A percentile compares a stretch with the other conserved stretches of the same genome.
These are phyloP conservation scores for Heterobasidion occidentale DNA, from an alignment of 1,284 basidiomycete genomes.

Conservation along the genomic window DNA sequence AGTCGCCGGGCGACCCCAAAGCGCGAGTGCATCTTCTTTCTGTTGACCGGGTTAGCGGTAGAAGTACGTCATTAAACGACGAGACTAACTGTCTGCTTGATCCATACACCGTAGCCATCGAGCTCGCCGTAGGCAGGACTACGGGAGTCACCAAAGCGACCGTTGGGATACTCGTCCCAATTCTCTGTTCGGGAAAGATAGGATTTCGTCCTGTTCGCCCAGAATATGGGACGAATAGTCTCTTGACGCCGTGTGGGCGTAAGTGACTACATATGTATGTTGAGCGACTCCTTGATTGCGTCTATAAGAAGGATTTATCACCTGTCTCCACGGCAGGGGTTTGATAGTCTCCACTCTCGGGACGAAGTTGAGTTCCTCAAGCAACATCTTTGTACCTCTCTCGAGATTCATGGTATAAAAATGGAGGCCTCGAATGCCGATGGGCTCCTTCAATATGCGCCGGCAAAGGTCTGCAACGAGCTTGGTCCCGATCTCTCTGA, in stretches of 20 bases:
- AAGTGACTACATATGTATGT: constrained; percentile 48
- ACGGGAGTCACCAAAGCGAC: constrained; percentile 94
- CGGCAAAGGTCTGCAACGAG: constrained; percentile 87
- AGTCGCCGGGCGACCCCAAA: constrained; percentile 83
- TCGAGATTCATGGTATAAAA: constrained; percentile 99
- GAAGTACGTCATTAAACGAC: neutral
- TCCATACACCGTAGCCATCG: constrained; percentile 87
- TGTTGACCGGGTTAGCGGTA: constrained; percentile 21
- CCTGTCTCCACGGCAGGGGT: constrained; percentile 90
- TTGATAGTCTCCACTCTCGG: constrained; percentile 82
- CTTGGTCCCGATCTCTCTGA: constrained; percentile 82
- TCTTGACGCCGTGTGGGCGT: constrained; percentile 84
- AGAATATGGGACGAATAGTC: constrained; percentile 91
- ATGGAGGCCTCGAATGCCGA: constrained; percentile 84
- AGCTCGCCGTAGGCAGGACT: constrained; percentile 97
- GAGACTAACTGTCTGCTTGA: constrained; percentile 68
- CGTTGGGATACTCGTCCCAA: constrained; percentile 99
- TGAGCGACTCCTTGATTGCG: neutral
- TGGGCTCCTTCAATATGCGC: constrained; percentile 66
- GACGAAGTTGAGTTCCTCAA: constrained; percentile 83
- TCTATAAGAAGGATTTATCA: constrained; percentile 19
- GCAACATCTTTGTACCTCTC: constrained; percentile 88
- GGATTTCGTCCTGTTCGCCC: constrained; percentile 89
- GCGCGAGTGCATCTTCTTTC: constrained; percentile 77
- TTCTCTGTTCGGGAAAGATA: constrained; percentile 90